Evolutionary conservation across 2,329 filamentous ascomycete species (phyloP), one percentile per base, ranked within the genome.

Genomic region (Paramyrothecium sp.): DNA sequence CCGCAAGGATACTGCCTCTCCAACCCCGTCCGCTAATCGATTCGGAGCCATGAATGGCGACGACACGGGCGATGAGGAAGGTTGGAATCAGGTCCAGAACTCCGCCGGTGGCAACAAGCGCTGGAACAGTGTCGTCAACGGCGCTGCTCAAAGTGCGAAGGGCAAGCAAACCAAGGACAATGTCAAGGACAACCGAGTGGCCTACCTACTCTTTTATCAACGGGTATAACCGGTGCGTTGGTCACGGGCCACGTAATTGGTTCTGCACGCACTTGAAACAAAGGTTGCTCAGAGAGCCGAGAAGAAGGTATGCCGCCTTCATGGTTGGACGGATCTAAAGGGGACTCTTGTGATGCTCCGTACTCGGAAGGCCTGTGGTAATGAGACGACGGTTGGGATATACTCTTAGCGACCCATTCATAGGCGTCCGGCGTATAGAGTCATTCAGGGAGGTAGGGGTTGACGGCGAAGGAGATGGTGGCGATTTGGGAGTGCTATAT

Each of bases 151-250:
- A 67, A 76, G 78, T 74, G 75, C 80, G 76, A 81, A 85, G 78
- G 63, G 80, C 68, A 81, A 85, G 75, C 74, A 86, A 73, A 61
- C 78, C 71, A 81, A 85, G 73, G 86, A 87, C 65, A 84, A 77
- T 63, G 83, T 90, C 69, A 92, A 91, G 74, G 94, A 98, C 73
- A 97, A 94, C 81, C 97, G 96, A 81, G 94, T 97, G 58, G 95
- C 95, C 3, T 99, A 99, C 75, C 86, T 99, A 63, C 78, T 99
- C 69, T 96, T 99, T 77, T 99, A 99, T 74, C 89, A 97, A 78
- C 87, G 86, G 67, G 84, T 95, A 59, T 85, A 63, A 68, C 53
- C 53, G n/a, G 30, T 19, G 41, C 46, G 52, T 51, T 38, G 21
- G n/a, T n/a, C n/a, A n/a, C n/a, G n/a, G n/a, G n/a, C n/a, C n/a